Evolutionary conservation across 2,329 filamentous ascomycete species (phyloP), one percentile per base, ranked within the genome.

Genomic region (Fusarium chaquense): DNA sequence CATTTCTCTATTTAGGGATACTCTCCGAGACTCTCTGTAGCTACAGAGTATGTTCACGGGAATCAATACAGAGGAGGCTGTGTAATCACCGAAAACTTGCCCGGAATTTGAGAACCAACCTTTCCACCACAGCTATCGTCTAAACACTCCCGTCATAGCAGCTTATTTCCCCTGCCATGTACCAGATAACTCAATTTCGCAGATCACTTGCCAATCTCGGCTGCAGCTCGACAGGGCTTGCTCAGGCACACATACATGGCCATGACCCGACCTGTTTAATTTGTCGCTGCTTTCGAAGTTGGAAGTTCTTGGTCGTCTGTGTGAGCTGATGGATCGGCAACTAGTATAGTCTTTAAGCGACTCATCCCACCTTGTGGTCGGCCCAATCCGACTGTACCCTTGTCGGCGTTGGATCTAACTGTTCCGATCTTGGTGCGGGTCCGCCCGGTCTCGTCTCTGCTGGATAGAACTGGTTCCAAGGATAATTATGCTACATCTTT

Each of bases 341-440:
- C 72, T 75, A 73, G 70, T 55, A 44, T 64, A 73, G 69, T 57
- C 46, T 62, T 65, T 65, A 65, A 72, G 63, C 70, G 62, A 74
- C 59, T 69, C 58, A 47, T 66, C 59, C 66, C 62, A 66, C 64
- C 63, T 73, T 62, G 49, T 69, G 68, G 69, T 68, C 70, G 70
- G 72, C 62, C 72, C 70, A 74, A 74, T 67, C 70, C 72, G 67
- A 73, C 52, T 51, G 55, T 40, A 74, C 69, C 52, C 71, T 74
- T 69, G 71, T 71, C 54, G 51, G 46, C 49, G 62, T 45, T 69
- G 67, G 47, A 73, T 73, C 71, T 71, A 73, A 65, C 71, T 71
- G 60, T 62, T 72, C 71, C 67, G 71, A 73, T 73, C 71, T 72
- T 71, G 70, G 71, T 60, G 67, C 65, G 67, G 71, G 71, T 67